A percentile compares a stretch with the other conserved stretches of the same genome.
These are phyloP conservation scores for Geranomyces variabilis DNA, from an alignment of 192 early-diverging fungal genomes.

Conservation along the genomic window DNA sequence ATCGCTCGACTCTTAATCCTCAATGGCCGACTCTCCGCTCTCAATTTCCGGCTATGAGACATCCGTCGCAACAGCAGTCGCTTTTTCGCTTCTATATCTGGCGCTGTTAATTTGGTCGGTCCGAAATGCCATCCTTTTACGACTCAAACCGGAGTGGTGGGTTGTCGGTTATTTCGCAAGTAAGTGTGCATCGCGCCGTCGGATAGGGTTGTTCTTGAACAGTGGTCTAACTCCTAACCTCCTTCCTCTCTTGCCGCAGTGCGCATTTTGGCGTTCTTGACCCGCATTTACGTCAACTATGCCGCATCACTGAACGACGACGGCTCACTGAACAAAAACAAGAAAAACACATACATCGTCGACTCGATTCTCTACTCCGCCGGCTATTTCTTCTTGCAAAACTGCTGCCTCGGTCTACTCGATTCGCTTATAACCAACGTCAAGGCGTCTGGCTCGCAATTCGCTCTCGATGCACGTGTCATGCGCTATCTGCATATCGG, in stretches of 20 bases:
- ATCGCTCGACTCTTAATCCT: no score
- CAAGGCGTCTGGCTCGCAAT: neutral
- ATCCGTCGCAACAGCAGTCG: no score
- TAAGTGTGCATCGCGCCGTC: no score
- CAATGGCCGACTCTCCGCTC: no score
- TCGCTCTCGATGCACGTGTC: neutral
- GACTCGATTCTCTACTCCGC: slow-evolving; percentile 4
- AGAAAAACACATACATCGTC: neutral
- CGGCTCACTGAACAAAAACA: neutral
- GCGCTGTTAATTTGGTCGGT: no score
- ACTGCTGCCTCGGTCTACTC: neutral
- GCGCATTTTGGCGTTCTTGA: neutral
- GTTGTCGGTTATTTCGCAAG: no score
- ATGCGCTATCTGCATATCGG: neutral
- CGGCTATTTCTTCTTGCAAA: neutral
- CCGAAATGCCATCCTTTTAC: no score
- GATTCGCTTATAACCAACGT: neutral
- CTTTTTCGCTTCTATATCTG: no score
- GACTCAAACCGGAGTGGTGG: no score
- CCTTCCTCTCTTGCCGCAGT: neutral
- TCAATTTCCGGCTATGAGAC: no score
- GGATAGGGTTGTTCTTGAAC: neutral
- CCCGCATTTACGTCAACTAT: neutral
- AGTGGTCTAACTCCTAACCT: neutral
- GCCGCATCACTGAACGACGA: neutral